phyloP scores from a whole-genome alignment of 805 yeast genomes.

The Naumovozyma castellii region DNA sequence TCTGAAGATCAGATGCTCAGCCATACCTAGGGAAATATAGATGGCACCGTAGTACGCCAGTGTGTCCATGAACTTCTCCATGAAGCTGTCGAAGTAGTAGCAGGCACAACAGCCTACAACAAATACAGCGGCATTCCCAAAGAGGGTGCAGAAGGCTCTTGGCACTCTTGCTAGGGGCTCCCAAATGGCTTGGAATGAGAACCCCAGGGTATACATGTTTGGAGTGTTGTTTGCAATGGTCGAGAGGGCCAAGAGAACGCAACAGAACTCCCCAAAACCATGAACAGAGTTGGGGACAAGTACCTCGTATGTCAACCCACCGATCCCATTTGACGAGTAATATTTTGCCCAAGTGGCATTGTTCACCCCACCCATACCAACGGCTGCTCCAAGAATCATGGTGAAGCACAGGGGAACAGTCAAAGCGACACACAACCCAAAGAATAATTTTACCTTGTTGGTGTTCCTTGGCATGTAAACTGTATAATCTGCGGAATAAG shows the following conservation, averaged over 20 bases:
- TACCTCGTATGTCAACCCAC: conserved; percentile 77
- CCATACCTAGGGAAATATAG: conserved; percentile 63
- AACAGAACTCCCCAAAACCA: conserved; percentile 83
- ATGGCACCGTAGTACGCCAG: conserved; percentile 88
- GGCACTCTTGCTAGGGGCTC: conserved; percentile 66
- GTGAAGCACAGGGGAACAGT: conserved; percentile 61
- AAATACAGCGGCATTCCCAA: conserved; percentile 65
- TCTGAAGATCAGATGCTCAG: conserved; percentile 77
- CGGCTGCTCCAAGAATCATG: conserved; percentile 78
- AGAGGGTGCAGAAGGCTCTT: conserved; percentile 71
- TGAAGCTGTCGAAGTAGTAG: conserved; percentile 59
- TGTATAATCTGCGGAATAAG: conserved; percentile 87
- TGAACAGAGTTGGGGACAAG: conserved; percentile 72
- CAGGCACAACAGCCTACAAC: conserved; percentile 87
- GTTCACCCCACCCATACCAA: conserved; percentile 55
- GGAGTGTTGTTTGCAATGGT: conserved; percentile 89
- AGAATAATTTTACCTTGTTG: conserved; percentile 49
- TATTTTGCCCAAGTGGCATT: conserved; percentile 37
- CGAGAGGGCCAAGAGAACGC: conserved; percentile 78
- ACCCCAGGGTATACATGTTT: conserved; percentile 83
- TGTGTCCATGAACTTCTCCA: conserved; percentile 82
- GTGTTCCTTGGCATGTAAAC: conserved; percentile 70
- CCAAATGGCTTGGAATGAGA: conserved; percentile 81
- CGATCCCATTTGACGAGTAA: conserved; percentile 49
- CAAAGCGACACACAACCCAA: conserved; percentile 55